These are phyloP conservation scores for Yamagishiella unicocca DNA, from an alignment of 139 green algal species.

Conservation along the genomic window DNA sequence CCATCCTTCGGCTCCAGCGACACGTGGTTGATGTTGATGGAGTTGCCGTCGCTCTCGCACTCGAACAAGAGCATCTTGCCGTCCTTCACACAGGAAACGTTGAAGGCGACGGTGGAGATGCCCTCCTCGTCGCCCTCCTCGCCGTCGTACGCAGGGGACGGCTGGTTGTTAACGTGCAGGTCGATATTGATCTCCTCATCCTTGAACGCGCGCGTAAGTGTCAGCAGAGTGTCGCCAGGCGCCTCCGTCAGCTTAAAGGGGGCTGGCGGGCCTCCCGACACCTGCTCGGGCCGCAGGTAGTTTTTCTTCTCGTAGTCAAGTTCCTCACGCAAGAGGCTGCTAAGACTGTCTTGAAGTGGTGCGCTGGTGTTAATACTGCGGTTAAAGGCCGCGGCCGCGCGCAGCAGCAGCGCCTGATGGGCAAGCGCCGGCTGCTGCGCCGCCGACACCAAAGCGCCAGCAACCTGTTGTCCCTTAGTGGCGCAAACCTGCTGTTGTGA, in stretches of 20 bases:
- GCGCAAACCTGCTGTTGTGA: neutral
- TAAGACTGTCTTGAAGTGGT: neutral
- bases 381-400: neutral
- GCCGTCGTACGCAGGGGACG: conserved; percentile 4
- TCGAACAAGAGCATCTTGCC: conserved; percentile 58
- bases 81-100: conserved; percentile 61
- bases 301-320: conserved; percentile 62
- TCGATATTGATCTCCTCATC: conserved; percentile 70
- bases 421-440: neutral
- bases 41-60: conserved; percentile 61
- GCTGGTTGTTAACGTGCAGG: conserved; percentile 65
- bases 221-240: conserved; percentile 67
- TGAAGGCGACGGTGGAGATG: conserved; percentile 51
- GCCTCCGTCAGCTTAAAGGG: conserved; percentile 66
- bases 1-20: conserved; percentile 54
- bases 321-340: conserved; percentile 45
- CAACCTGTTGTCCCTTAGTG: neutral
- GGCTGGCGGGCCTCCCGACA: conserved; percentile 54
- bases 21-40: conserved; percentile 54
- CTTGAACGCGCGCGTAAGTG: conserved; percentile 55
- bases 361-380: conserved; percentile 19
- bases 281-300: conserved; percentile 52
- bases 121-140: conserved; percentile 43
- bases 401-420: conserved; percentile 23
- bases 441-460: neutral